These are phyloP conservation scores for Phylloporus sp. DNA, from an alignment of 768 basidiomycete genomes.

Conservation along the genomic window DNA sequence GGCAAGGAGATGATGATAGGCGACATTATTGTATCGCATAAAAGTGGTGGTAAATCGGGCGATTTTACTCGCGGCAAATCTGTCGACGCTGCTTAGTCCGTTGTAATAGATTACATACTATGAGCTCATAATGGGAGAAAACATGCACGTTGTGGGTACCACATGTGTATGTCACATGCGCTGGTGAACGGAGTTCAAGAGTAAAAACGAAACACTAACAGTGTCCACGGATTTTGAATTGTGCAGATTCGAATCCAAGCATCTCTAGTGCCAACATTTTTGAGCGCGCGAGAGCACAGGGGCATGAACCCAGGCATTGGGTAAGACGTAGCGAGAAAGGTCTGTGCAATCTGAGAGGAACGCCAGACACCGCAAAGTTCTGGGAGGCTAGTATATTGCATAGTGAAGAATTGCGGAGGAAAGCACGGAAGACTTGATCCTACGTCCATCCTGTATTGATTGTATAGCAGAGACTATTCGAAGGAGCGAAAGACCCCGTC, in stretches of 20 bases:
- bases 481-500: no score
- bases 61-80: conserved; percentile 44
- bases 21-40: conserved; percentile 57
- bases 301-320: no score
- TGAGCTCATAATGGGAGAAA: neutral
- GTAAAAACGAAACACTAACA: no score
- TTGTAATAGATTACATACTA: neutral
- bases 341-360: conserved; percentile 32
- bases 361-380: conserved; percentile 35
- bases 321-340: conserved; percentile 39
- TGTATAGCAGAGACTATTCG: neutral
- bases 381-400: conserved; percentile 12
- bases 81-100: neutral
- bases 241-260: no score
- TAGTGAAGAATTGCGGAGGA: neutral
- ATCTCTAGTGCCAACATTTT: conserved; percentile 35
- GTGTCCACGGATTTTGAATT: no score
- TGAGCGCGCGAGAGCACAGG: conserved; percentile 46
- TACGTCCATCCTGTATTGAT: conserved; percentile 6
- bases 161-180: neutral
- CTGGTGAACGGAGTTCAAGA: no score
- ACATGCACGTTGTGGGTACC: neutral
- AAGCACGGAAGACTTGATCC: neutral
- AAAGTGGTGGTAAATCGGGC: conserved; percentile 71
- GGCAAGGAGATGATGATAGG: conserved; percentile 84